Base-by-base conservation (phyloP, 2,329 filamentous ascomycete genomes). In the Verticillium nonalfalfae region DNA sequence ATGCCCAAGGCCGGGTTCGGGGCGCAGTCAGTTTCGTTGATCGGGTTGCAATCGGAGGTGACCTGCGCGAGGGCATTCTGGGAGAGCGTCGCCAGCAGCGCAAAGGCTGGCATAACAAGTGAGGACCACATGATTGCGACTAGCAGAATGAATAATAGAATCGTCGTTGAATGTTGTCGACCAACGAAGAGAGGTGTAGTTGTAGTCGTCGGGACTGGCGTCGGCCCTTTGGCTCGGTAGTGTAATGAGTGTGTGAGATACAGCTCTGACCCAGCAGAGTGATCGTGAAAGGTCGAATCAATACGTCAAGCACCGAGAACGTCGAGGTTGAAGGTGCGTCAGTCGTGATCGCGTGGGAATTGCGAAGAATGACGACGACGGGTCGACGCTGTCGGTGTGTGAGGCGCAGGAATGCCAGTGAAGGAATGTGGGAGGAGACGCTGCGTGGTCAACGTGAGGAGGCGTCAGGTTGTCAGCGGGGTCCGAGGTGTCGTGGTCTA, bases 41-140 rank as follows among this genome's bases (percentile, higher is more conserved):
- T 80, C 5, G 94, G 93, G 71, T 96, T 88, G 79, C 93, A 98
- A 52, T 81, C 74, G 7, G 90, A 92, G 61, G 76, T 86, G 36
- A 93, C 92, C 74, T 97, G 94, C 57, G 89, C 92, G 40, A 81
- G 67, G 57, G 80, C 78, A 54, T 83, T 73, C 60, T 82, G 70
- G 10, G 79, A 60, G 61, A 83, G 68, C 61, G 75, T 71, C 59
- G 76, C 76, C 64, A 80, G 67, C 70, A 79, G 76, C 72, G 72
- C 73, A 56, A 74, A 54, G 62, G 75, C 75, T 57, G 76, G 67
- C 58, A 68, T 61, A 55, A 71, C 64, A 55, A 68, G 68, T 58
- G 63, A 68, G 59, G 69, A 65, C 45, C 68, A 59, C 66, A 69
- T 65, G 66, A 69, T 71, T 52, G 60, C 14, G 54, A 14, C 7